phyloP scores from a whole-genome alignment of 2,329 filamentous ascomycete species.

The Colletotrichum musae region DNA sequence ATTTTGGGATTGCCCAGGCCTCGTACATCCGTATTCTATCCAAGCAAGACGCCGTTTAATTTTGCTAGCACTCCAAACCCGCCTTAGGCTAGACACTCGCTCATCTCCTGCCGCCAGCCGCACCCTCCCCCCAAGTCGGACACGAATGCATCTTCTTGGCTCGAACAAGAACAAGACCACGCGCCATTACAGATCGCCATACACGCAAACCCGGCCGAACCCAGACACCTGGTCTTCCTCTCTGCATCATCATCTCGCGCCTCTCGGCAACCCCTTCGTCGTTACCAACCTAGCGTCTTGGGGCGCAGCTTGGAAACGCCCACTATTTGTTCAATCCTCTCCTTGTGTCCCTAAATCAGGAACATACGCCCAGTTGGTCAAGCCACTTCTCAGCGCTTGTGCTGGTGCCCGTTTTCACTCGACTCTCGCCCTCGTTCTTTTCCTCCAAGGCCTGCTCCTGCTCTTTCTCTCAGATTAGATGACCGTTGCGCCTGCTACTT shows the following conservation, averaged over 20 bases:
- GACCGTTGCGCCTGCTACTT: slow-evolving; percentile 15
- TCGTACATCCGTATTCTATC: background rate
- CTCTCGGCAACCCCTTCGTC: slow-evolving; percentile 15
- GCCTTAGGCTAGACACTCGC: slow-evolving; percentile 4
- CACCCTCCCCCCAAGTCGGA: slow-evolving; percentile 1
- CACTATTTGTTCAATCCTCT: slow-evolving; percentile 28
- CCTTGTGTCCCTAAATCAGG: slow-evolving; percentile 28
- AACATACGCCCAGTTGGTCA: slow-evolving; percentile 23
- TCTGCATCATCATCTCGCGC: slow-evolving; percentile 11
- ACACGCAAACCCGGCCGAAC: background rate
- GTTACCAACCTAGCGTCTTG: slow-evolving; percentile 27
- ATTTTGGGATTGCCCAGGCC: slow-evolving; percentile 1
- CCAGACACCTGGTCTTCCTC: slow-evolving; percentile 5
- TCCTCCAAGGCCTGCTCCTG: slow-evolving; percentile 2
- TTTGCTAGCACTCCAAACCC: slow-evolving; percentile 4
- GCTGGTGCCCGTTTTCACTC: slow-evolving; percentile 16
- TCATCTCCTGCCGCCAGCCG: slow-evolving; percentile 27
- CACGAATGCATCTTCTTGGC: slow-evolving; percentile 7
- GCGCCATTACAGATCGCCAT: slow-evolving; percentile 16
- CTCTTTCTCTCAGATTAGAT: slow-evolving; percentile 19
- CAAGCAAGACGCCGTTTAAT: slow-evolving; percentile 13
- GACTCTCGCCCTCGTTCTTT: slow-evolving; percentile 2
- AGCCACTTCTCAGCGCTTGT: slow-evolving; percentile 31
- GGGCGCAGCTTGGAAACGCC: slow-evolving; percentile 30
- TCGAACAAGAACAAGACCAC: slow-evolving; percentile 21